Evolutionary conservation across 768 basidiomycete genomes (phyloP).

Genomic region (Russula sp.): DNA sequence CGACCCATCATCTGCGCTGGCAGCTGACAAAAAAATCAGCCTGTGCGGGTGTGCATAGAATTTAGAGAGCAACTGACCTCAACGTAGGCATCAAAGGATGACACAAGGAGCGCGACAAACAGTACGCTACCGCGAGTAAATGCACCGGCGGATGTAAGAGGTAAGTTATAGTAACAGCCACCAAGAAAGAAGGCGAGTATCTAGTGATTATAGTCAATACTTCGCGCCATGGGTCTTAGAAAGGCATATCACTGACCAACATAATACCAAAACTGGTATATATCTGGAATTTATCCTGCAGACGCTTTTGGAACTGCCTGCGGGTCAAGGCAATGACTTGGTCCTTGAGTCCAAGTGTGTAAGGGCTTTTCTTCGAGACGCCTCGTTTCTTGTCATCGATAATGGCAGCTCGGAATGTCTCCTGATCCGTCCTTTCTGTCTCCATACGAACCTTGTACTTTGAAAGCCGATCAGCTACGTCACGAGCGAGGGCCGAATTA

Average conservation of each 20-base stretch:
- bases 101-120: conserved; percentile 66
- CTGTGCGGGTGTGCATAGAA: neutral
- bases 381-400: conserved; percentile 75
- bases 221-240: conserved; percentile 33
- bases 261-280: conserved; percentile 64
- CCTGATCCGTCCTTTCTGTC: conserved; percentile 62
- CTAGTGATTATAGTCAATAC: conserved; percentile 6
- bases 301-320: conserved; percentile 67
- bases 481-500: conserved; percentile 45
- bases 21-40: conserved; percentile 50
- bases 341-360: conserved; percentile 73
- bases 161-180: conserved; percentile 70
- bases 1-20: conserved; percentile 79
- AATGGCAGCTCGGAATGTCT: conserved; percentile 75
- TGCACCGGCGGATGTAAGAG: conserved; percentile 71
- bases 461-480: conserved; percentile 47
- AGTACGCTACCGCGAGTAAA: conserved; percentile 87
- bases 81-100: conserved; percentile 66
- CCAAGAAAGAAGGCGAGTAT: conserved; percentile 62
- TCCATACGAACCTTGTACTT: conserved; percentile 58
- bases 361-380: conserved; percentile 76
- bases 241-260: conserved; percentile 51
- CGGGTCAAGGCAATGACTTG: conserved; percentile 71
- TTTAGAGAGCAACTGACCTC: conserved; percentile 44
- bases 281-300: conserved; percentile 79